Conservation (phyloP, 345 rosid species). For the Eucalyptus erythrocorys region DNA sequence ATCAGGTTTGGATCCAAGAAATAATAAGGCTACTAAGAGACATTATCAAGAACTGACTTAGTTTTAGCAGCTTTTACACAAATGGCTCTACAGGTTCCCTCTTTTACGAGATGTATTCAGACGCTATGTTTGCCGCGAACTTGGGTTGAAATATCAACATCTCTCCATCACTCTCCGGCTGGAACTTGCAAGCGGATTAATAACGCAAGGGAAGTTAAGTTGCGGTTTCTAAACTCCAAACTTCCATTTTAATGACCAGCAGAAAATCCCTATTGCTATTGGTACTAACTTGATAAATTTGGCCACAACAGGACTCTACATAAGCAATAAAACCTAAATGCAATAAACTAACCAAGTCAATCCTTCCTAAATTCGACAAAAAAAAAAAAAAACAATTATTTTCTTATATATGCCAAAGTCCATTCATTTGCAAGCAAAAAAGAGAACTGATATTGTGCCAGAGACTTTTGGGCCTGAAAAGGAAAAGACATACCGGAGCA, state of each 20-base stretch:
- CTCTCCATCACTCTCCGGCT: background rate
- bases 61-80: background rate
- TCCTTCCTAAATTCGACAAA: background rate
- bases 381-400: too few relatives aligned
- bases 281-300: background rate
- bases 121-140: background rate
- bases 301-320: background rate
- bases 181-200: background rate
- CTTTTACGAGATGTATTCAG: background rate
- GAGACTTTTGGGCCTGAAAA: background rate
- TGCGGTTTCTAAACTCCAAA: background rate
- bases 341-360: background rate
- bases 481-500: background rate
- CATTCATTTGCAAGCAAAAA: background rate
- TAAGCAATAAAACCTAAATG: background rate
- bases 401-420: background rate
- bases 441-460: too few relatives aligned
- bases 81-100: background rate
- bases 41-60: background rate
- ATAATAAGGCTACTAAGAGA: background rate
- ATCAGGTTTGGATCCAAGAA: background rate
- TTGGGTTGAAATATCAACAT: background rate
- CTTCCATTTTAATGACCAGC: background rate
- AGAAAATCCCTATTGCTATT: background rate
- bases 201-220: background rate